Conservation (phyloP, 352 stramenopile species). For the Aphanomyces cochlioides region DNA sequence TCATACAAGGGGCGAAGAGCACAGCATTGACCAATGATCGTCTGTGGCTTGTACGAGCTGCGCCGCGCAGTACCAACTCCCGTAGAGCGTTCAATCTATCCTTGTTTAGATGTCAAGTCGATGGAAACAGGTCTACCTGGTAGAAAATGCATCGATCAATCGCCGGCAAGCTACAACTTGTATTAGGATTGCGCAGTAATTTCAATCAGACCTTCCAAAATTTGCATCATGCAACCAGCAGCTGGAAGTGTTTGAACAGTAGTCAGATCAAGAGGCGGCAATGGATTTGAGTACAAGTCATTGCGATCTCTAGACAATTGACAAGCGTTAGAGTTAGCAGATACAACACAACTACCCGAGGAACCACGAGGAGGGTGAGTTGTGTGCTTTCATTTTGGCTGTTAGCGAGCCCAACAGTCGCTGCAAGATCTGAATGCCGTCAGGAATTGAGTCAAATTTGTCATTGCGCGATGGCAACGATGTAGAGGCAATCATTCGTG, state of each 20-base stretch:
- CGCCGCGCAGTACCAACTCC: neutral
- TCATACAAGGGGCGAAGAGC: neutral
- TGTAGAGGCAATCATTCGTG: neutral
- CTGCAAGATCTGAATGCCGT: neutral
- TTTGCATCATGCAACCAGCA: constrained; percentile 15
- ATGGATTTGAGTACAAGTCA: neutral
- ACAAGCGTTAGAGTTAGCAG: too few species aligned
- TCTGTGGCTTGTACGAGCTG: constrained; percentile 20
- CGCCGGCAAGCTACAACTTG: neutral
- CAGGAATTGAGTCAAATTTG: neutral
- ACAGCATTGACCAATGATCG: constrained; percentile 15
- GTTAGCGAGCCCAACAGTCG: too few species aligned
- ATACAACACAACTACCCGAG: too few species aligned
- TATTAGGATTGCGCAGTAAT: neutral
- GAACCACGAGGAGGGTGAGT: too few species aligned
- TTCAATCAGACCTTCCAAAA: constrained; percentile 5
- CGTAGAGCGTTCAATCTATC: constrained; percentile 1
- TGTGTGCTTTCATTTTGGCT: too few species aligned
- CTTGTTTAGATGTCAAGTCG: neutral
- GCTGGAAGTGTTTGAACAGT: constrained; percentile 1
- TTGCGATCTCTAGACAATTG: too few species aligned
- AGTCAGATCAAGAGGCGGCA: neutral
- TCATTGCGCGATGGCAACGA: neutral
- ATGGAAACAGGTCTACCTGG: constrained; percentile 2
- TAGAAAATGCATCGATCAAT: neutral